Conservation (phyloP, 805 yeast species). For the Wickerhamomyces hampshirensis region DNA sequence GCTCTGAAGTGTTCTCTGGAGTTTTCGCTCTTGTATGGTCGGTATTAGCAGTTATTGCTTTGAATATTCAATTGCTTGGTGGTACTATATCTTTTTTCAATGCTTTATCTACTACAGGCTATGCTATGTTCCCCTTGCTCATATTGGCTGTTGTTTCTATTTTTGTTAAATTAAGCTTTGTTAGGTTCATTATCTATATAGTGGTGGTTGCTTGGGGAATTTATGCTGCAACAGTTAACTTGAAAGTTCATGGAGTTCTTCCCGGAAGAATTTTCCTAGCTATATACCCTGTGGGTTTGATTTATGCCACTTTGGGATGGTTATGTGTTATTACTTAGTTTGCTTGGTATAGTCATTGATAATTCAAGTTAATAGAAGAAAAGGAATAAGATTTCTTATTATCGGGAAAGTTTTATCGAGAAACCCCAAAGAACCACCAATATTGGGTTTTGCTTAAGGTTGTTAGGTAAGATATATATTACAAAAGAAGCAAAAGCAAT, state of each 20-base stretch:
- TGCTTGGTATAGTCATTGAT: not conserved
- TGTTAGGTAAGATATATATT: too few species aligned
- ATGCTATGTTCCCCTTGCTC: conserved; percentile 63
- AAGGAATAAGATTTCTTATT: too few species aligned
- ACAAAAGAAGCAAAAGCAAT: too few species aligned
- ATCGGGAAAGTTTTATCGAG: too few species aligned
- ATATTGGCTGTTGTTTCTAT: conserved; percentile 46
- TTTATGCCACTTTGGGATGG: conserved; percentile 63
- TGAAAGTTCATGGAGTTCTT: conserved; percentile 57
- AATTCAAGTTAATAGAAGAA: too few species aligned
- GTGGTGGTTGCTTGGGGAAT: conserved; percentile 57
- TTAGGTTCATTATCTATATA: conserved; percentile 43
- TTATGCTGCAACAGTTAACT: conserved; percentile 56
- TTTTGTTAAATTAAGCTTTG: conserved; percentile 40
- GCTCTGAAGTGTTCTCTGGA: conserved; percentile 57
- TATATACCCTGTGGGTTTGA: conserved; percentile 58
- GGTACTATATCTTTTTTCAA: conserved; percentile 60
- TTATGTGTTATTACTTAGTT: conserved; percentile 51
- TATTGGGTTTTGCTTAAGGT: too few species aligned
- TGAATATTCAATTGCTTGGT: conserved; percentile 60
- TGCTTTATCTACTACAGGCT: conserved; percentile 67
- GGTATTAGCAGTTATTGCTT: conserved; percentile 53
- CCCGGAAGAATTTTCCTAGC: conserved; percentile 60
- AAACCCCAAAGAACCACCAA: too few species aligned
- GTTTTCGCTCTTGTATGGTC: conserved; percentile 62